phyloP scores from a whole-genome alignment of 768 basidiomycete species.

The Russula abietina region DNA sequence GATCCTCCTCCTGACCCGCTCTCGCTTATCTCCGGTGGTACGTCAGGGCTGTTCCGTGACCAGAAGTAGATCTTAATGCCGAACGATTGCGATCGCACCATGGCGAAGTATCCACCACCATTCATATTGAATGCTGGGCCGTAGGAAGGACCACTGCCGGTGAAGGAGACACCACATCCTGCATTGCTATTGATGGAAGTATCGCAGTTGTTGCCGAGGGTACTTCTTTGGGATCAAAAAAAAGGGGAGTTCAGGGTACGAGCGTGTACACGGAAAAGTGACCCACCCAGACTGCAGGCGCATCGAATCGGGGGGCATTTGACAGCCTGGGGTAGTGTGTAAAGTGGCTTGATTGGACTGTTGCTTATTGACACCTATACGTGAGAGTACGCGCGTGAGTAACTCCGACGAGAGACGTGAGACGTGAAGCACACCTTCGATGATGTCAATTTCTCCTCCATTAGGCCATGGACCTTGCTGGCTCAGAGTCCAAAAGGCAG shows the following conservation, averaged over 20 bases:
- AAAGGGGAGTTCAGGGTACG: background rate
- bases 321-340: conserved; percentile 45
- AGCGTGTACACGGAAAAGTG: background rate
- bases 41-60: conserved; percentile 36
- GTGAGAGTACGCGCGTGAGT: background rate
- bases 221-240: conserved; percentile 31
- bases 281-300: conserved; percentile 43
- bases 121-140: conserved; percentile 43
- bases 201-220: conserved; percentile 45
- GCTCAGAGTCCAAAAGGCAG: conserved; percentile 58
- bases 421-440: conserved; percentile 41
- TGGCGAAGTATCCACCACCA: conserved; percentile 57
- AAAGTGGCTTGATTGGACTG: conserved; percentile 45
- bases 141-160: conserved; percentile 36
- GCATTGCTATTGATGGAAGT: conserved; percentile 46
- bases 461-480: conserved; percentile 49
- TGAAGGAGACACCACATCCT: conserved; percentile 53
- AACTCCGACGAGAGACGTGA: background rate
- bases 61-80: conserved; percentile 63
- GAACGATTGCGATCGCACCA: conserved; percentile 36
- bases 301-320: conserved; percentile 32
- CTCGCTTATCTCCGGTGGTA: conserved; percentile 39
- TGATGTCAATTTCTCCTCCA: conserved; percentile 56
- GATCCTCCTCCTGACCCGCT: conserved; percentile 1
- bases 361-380: conserved; percentile 44